These are phyloP conservation scores for Sphaerulina musiva DNA, from an alignment of 2,329 filamentous ascomycete species.

Conservation along the genomic window DNA sequence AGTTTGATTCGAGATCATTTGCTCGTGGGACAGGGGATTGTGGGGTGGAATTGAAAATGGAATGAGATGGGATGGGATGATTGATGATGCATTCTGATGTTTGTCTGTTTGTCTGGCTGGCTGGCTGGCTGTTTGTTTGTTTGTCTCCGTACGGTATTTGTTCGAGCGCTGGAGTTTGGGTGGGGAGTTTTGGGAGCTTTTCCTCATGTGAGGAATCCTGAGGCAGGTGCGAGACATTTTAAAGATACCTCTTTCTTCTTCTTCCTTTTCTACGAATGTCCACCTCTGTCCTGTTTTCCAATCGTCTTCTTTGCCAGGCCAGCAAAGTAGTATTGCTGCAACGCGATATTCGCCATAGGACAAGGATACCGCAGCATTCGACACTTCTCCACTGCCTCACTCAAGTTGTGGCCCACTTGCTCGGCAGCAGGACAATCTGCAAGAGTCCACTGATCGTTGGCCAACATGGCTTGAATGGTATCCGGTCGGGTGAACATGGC, in stretches of 20 bases:
- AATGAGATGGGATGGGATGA: neutral
- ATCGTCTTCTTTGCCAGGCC: constrained; percentile 21
- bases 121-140: no score
- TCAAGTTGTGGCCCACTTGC: constrained; percentile 36
- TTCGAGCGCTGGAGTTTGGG: neutral
- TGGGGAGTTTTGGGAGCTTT: neutral
- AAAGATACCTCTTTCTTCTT: neutral
- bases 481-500: constrained; percentile 37
- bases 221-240: no score
- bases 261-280: constrained; percentile 5
- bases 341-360: constrained; percentile 33
- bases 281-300: constrained; percentile 17
- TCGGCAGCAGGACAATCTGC: constrained; percentile 35
- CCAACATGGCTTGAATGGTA: constrained; percentile 32
- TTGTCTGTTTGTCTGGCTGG: neutral
- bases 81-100: no score
- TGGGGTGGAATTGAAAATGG: constrained; percentile 26
- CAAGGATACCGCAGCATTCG: constrained; percentile 29
- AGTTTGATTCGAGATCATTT: constrained; percentile 19
- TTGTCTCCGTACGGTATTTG: no score
- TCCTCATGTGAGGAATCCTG: no score
- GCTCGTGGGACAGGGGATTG: constrained; percentile 24
- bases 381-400: constrained; percentile 39
- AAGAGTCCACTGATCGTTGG: constrained; percentile 32
- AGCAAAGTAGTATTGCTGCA: constrained; percentile 34